Evolutionary conservation across 1,139 yeast genomes (phyloP).

Genomic region (Suhomyces terraborum): DNA sequence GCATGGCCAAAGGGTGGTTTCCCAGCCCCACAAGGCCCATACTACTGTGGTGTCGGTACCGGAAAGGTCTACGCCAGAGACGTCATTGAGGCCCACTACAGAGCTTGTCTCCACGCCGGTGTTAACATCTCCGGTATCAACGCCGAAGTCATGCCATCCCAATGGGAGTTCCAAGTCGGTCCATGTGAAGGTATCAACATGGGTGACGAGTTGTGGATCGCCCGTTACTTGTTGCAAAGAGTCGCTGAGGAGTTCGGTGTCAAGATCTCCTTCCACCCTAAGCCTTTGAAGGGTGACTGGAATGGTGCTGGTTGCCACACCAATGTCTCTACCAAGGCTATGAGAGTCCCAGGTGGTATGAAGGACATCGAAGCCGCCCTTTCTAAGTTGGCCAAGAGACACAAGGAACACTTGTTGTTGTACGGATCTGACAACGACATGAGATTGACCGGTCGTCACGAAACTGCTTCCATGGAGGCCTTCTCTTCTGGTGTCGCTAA

Average conservation of each 20-base stretch:
- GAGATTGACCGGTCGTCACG: slow-evolving; percentile 98
- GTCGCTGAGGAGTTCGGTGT: slow-evolving; percentile 99
- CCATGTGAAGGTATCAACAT: slow-evolving; percentile 92
- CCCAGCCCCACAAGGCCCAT: slow-evolving; percentile 99
- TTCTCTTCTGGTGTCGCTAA: slow-evolving; percentile 98
- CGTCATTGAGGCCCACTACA: slow-evolving; percentile 97
- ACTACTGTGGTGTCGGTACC: slow-evolving; percentile 99
- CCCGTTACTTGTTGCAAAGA: slow-evolving; percentile 88
- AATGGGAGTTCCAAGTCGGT: slow-evolving; percentile 99
- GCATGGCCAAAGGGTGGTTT: slow-evolving; percentile 99
- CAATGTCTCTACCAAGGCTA: slow-evolving; percentile 86
- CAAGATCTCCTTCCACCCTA: slow-evolving; percentile 98
- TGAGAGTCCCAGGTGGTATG: slow-evolving; percentile 98
- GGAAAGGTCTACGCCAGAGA: slow-evolving; percentile 98
- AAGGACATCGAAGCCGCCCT: slow-evolving; percentile 89
- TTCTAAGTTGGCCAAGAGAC: slow-evolving; percentile 93
- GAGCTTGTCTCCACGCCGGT: slow-evolving; percentile 95
- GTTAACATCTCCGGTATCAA: slow-evolving; percentile 90
- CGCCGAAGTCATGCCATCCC: slow-evolving; percentile 99
- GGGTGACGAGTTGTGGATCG: slow-evolving; percentile 98
- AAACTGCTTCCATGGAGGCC: slow-evolving; percentile 89
- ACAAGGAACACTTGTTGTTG: slow-evolving; percentile 90
- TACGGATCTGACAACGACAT: slow-evolving; percentile 93
- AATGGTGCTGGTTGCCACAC: slow-evolving; percentile 99
- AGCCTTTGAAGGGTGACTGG: slow-evolving; percentile 99